Percentiles rank a stretch among this genome's conserved stretches.
phyloP scores from a whole-genome alignment of 768 basidiomycete species.

The Leccinum subtestaceum region DNA sequence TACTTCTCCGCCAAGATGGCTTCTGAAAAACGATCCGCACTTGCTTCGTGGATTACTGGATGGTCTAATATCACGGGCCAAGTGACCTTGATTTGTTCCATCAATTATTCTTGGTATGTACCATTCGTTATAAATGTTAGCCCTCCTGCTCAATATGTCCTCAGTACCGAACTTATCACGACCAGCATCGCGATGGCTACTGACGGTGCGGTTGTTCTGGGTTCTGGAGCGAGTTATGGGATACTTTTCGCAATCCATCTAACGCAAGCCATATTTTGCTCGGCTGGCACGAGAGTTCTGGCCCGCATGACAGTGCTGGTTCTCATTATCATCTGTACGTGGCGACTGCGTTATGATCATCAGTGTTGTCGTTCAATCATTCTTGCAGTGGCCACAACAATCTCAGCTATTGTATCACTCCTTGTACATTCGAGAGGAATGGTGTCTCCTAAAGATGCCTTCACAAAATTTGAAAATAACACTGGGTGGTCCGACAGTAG shows the following conservation, averaged over 20 bases:
- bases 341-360: neutral
- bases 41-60: slow-evolving; percentile 29
- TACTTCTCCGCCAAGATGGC: slow-evolving; percentile 31
- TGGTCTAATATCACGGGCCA: slow-evolving; percentile 30
- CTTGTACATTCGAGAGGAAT: slow-evolving; percentile 17
- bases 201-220: slow-evolving; percentile 18
- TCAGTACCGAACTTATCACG: slow-evolving; percentile 19
- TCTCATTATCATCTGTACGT: slow-evolving; percentile 19
- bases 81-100: slow-evolving; percentile 26
- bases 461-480: slow-evolving; percentile 27
- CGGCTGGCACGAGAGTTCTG: slow-evolving; percentile 19
- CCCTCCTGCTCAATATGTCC: neutral
- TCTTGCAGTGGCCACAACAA: slow-evolving; percentile 18
- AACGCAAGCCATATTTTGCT: slow-evolving; percentile 21
- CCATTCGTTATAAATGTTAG: neutral
- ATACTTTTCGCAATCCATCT: slow-evolving; percentile 21
- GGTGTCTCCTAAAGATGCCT: slow-evolving; percentile 17
- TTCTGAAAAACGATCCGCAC: slow-evolving; percentile 22
- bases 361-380: neutral
- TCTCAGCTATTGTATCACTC: slow-evolving; percentile 16
- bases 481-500: slow-evolving; percentile 22
- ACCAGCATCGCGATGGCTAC: slow-evolving; percentile 24
- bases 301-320: slow-evolving; percentile 22
- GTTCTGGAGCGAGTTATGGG: slow-evolving; percentile 21
- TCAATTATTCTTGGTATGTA: slow-evolving; percentile 20